Evolutionary conservation across 2,329 filamentous ascomycete species (phyloP), one percentile per base, ranked within the genome.

Genomic region (Alternaria solani): DNA sequence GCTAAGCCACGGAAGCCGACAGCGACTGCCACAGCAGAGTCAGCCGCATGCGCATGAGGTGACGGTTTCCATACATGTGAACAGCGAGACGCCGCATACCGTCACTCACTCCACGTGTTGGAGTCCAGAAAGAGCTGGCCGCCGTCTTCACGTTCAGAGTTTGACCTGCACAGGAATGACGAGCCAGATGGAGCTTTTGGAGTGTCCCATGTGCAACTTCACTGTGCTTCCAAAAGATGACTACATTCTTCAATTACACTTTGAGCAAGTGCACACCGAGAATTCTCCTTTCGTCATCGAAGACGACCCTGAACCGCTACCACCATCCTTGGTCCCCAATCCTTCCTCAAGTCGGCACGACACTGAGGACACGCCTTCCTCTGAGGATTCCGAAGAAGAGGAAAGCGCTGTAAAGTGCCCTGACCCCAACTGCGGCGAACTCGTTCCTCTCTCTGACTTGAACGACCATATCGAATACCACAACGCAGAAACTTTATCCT

Each of bases 381-480:
- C 69, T 38, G 61, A 70, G 54, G 70, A 73, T 62, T 73, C 71
- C 46, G 63, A 70, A 55, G 69, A 74, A 42, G 70, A 75, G 34
- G 72, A 72, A 59, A 67, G 65, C 54, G 68, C 49, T 14, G 76
- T 78, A 32, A 72, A 72, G 59, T 83, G 82, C 66, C 79, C 81
- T 8, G 75, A 80, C 49, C 64, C 72, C 25, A 75, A 79, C 46
- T 83, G 81, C 71, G 78, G 78, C 56, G 81, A 84, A 63, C 64
- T 78, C 51, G 67, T 84, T 55, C 70, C 75, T 54, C 64, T 82
- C 25, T 62, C 66, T 23, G 80, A 82, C 49, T 75, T 80, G 55
- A 80, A 82, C 67, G 80, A 84, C 49, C 82, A 84, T 71, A 72
- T 83, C 53, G 77, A 82, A 55, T 74, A 81, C 34, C 82, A 84